Evolutionary conservation across 2,329 filamentous ascomycete species (phyloP).

Genomic region (Aspergillus sp.): DNA sequence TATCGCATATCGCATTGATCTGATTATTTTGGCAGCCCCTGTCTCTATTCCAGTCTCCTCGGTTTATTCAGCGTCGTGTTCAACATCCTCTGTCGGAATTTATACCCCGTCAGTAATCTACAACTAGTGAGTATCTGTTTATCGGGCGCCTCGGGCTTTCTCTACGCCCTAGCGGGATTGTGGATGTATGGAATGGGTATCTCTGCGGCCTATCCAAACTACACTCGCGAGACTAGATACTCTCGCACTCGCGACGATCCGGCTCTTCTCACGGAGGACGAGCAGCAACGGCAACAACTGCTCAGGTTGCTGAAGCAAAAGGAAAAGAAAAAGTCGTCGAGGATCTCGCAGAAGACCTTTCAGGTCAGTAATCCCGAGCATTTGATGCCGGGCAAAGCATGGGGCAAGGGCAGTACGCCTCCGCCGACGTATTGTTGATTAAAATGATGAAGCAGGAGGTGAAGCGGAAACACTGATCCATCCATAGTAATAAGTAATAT

Average conservation of each 20-base stretch:
- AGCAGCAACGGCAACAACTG: slow-evolving; percentile 36
- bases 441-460: too few species aligned
- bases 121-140: slow-evolving; percentile 23
- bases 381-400: neutral
- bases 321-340: slow-evolving; percentile 14
- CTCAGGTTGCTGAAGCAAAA: slow-evolving; percentile 30
- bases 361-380: slow-evolving; percentile 20
- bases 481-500: too few species aligned
- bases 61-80: slow-evolving; percentile 29
- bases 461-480: too few species aligned
- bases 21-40: slow-evolving; percentile 8
- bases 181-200: slow-evolving; percentile 18
- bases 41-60: slow-evolving; percentile 22
- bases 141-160: slow-evolving; percentile 20
- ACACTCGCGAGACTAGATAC: slow-evolving; percentile 4
- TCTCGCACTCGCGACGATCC: slow-evolving; percentile 5
- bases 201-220: neutral
- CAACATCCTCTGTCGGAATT: slow-evolving; percentile 24
- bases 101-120: slow-evolving; percentile 21
- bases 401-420: too few species aligned
- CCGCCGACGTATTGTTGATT: too few species aligned
- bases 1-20: too few species aligned
- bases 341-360: slow-evolving; percentile 21
- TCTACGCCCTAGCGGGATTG: slow-evolving; percentile 22
- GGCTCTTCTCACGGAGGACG: slow-evolving; percentile 28